Base-by-base conservation (phyloP, 2,329 filamentous ascomycete genomes). In the Aspergillus udagawae region DNA sequence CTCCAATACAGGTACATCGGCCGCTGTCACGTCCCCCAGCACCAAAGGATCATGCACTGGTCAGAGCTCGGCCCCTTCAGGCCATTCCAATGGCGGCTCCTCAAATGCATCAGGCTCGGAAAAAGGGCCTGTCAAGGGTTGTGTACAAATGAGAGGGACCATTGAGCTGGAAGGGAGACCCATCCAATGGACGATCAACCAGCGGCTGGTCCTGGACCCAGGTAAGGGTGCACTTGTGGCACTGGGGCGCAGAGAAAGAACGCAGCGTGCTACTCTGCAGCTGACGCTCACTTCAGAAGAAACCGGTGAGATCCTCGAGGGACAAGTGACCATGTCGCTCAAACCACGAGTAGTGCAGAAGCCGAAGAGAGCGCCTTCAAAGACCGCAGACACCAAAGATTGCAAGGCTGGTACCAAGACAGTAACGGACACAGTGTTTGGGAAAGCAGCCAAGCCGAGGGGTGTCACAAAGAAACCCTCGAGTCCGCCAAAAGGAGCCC, bases 221-320 rank as follows among this genome's bases (percentile, higher is more conserved):
- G 58, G 54, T 6, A 25, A 10, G 9, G 49, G 55, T 9, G 49
- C 52, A 12, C 51, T 62, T 17, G 49, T 63, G 20, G n/a, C 55
- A 14, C 20, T 64, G 32, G 54, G 49, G 12, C 49, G 44, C 20
- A 52, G 49, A 20, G 45, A 47, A n/a, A 64, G 44, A 38, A 51
- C 45, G 10, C 61, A 62, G n/a, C 54, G 29, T 23, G 58, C 60
- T 45, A 51, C 54, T 20, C n/a, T 63, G 14, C 29, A 27, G 27
- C 23, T 64, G 6, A 57, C 20, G 20, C 28, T 63, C 10, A 53
- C 49, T 14, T 58, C 53, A 14, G 20, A 45, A n/a, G 53, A 44
- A 9, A 62, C 58, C 6, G 59, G 59, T 7, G 59, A 63, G 23
- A 17, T 55, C 21, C 52, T 62, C 14, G 56, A 60, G 29, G 62